Evolutionary conservation across 1,139 yeast genomes (phyloP).

Genomic region (Saccharomyces hybrid): DNA sequence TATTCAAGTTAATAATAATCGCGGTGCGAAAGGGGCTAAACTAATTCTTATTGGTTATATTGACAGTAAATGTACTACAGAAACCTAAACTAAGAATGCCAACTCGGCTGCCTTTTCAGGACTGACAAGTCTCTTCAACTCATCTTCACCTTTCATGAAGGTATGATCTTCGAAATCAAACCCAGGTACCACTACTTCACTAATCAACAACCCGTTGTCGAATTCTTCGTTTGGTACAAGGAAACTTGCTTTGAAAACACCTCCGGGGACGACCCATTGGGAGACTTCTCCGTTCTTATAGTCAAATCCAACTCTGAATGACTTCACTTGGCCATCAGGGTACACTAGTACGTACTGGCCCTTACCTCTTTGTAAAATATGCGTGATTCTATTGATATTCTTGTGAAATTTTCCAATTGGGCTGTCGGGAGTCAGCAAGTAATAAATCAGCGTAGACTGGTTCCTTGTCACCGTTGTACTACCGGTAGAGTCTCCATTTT

Average conservation of each 20-base stretch:
- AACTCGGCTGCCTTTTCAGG: conserved; percentile 30
- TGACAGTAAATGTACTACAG: not conserved
- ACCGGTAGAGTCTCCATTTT: conserved; percentile 7
- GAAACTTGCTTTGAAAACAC: conserved; percentile 45
- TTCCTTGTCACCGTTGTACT: conserved; percentile 21
- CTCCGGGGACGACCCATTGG: conserved; percentile 53
- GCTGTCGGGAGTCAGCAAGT: conserved; percentile 40
- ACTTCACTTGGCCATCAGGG: conserved; percentile 39
- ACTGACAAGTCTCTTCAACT: conserved; percentile 35
- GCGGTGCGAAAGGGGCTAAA: not conserved
- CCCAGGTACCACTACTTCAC: conserved; percentile 50
- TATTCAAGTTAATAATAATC: not conserved
- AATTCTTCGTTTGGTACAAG: conserved; percentile 34
- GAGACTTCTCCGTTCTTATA: conserved; percentile 38
- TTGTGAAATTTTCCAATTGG: conserved; percentile 42
- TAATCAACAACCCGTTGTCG: conserved; percentile 38
- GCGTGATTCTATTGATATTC: conserved; percentile 43
- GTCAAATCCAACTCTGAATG: conserved; percentile 43
- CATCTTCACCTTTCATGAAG: conserved; percentile 33
- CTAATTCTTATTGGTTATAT: not conserved
- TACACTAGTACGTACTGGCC: conserved; percentile 44
- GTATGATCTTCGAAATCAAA: conserved; percentile 45
- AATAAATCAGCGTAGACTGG: conserved; percentile 42
- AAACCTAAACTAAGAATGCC: conserved; percentile 22
- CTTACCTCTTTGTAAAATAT: conserved; percentile 42